phyloP scores from a whole-genome alignment of 1,139 yeast species.

The Sugiyamaella sp. region DNA sequence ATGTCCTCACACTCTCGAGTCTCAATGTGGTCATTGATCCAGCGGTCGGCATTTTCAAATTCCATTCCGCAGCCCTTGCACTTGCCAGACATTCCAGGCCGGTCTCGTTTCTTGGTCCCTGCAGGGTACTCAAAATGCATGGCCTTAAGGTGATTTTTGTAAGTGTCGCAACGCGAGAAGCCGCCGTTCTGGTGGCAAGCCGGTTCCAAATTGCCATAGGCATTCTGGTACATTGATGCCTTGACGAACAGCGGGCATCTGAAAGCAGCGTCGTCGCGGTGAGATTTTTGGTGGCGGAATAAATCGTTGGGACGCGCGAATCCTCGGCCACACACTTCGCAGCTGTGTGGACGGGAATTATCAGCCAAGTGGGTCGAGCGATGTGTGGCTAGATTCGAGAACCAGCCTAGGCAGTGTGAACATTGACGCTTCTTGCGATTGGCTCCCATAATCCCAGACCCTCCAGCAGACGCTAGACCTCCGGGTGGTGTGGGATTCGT shows the following conservation, averaged over 20 bases:
- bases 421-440: slow-evolving; percentile 76
- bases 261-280: slow-evolving; percentile 47
- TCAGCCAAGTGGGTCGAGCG: slow-evolving; percentile 78
- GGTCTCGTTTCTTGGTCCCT: slow-evolving; percentile 80
- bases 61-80: slow-evolving; percentile 74
- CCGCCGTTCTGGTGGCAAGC: slow-evolving; percentile 79
- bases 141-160: slow-evolving; percentile 86
- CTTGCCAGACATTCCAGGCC: slow-evolving; percentile 66
- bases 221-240: slow-evolving; percentile 23
- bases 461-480: slow-evolving; percentile 17
- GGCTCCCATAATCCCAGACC: slow-evolving; percentile 20
- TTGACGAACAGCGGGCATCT: slow-evolving; percentile 40
- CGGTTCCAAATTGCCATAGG: slow-evolving; percentile 26
- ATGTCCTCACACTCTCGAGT: slow-evolving; percentile 39
- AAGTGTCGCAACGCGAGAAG: slow-evolving; percentile 87
- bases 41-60: slow-evolving; percentile 72
- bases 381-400: slow-evolving; percentile 84
- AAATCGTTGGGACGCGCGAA: slow-evolving; percentile 88
- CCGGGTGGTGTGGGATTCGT: slow-evolving; percentile 27
- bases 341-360: slow-evolving; percentile 73
- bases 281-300: slow-evolving; percentile 80
- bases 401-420: slow-evolving; percentile 74
- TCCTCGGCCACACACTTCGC: slow-evolving; percentile 77
- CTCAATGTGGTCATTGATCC: slow-evolving; percentile 78
- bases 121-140: slow-evolving; percentile 87